Evolutionary conservation across 176 grass and related monocot species (phyloP), one percentile per base, ranked within the genome.

Genomic region (Avena sativa): DNA sequence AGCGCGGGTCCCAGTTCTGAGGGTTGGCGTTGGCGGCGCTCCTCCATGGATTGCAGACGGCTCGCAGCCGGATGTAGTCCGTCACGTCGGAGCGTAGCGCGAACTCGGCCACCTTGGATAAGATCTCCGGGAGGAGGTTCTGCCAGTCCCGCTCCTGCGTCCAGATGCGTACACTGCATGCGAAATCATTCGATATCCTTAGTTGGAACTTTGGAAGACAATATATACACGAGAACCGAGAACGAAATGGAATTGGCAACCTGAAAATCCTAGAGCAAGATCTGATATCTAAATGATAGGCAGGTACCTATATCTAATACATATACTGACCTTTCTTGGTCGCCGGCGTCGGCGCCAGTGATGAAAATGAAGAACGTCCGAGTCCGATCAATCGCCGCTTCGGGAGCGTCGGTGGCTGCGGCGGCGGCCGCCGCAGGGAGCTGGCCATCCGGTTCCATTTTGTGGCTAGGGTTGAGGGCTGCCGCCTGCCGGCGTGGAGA

Each of bases 11-110:
- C 40, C 40, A 43, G 40, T 7, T 43, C 40, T 56, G 72, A 0
- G 65, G 66, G 12, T 66, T 5, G 12, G 15, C 10, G 8, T 25
- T 16, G 16, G 52, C 69, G 4, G 38, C 23, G 4, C 0, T 4
- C 0, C 40, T 71, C 85, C 65, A 86, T 0, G 52, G 40, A 51
- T 15, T 80, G 12, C 63, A 66, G 5, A 86, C 52, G 0, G 64
- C 17, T 60, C 76, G 48, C 23, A 86, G 3, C 25, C 63, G 63
- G 26, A 66, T 66, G 26, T 66, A 66, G 63, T 86, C 51, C 16
- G 12, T 14, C 4, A 6, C 38, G 8, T 86, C 76, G 0, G 14
- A 5, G 10, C 26, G 76, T n/a, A 86, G 64, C 16, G 58, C 12
- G 23, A 32, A 8, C 2, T 46, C 17, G 0, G 67, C 13, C 16